A percentile compares a stretch with the other conserved stretches of the same genome.
phyloP scores from a whole-genome alignment of 495 filamentous ascomycete genomes.

The Tuber indicum region DNA sequence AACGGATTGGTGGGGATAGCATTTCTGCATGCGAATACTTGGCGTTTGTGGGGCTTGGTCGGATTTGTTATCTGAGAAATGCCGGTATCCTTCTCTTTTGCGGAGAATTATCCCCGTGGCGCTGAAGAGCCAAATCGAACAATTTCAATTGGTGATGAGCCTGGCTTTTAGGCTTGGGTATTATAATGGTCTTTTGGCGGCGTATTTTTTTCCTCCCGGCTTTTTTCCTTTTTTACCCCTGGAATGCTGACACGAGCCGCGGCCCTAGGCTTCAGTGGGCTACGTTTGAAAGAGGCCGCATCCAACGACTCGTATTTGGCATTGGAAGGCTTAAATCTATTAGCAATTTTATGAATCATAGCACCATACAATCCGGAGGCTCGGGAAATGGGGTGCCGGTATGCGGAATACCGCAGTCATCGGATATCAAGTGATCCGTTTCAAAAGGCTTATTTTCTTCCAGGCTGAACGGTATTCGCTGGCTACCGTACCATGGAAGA shows the following conservation, averaged over 20 bases:
- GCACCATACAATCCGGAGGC: background rate
- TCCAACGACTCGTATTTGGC: background rate
- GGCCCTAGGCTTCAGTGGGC: background rate
- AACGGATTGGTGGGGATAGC: background rate
- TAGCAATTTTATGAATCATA: background rate
- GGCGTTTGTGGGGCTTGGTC: background rate
- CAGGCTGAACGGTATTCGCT: background rate
- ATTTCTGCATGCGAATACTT: background rate
- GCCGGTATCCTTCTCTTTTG: background rate
- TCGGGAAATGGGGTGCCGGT: too few species aligned
- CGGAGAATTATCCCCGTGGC: background rate
- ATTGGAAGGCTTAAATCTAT: background rate
- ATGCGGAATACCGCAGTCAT: background rate
- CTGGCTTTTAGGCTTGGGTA: background rate
- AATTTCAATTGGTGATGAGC: background rate
- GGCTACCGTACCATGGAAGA: background rate
- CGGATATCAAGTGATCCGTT: background rate
- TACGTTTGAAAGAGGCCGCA: background rate
- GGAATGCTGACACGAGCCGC: background rate
- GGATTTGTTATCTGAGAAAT: background rate
- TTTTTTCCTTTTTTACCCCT: background rate
- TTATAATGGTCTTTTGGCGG: background rate
- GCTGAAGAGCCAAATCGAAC: background rate
- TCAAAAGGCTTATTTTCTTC: background rate
- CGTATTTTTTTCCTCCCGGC: background rate